A percentile compares a stretch with the other conserved stretches of the same genome.
Evolutionary conservation across 75 land plant species (phyloP).

Genomic region (Gnetum montanum): DNA sequence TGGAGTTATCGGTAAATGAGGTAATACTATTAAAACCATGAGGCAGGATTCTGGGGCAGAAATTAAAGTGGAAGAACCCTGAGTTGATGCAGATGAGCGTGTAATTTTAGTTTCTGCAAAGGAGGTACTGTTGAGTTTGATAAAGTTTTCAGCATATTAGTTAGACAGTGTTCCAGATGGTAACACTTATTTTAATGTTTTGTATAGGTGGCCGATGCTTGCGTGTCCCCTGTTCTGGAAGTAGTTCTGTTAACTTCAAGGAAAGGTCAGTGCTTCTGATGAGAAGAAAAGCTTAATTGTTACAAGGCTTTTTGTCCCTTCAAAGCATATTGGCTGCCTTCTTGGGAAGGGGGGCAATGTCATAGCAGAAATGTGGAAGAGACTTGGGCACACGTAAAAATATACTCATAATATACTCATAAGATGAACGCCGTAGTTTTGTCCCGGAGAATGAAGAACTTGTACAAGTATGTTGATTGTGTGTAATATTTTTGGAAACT

Average conservation of each 20-base stretch:
- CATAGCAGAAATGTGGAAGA: slow-evolving; percentile 82
- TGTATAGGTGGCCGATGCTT: slow-evolving; percentile 38
- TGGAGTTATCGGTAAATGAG: slow-evolving; percentile 88
- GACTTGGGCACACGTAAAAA: slow-evolving; percentile 67
- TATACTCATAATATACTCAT: slow-evolving; percentile 68
- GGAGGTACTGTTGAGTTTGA: slow-evolving; percentile 45
- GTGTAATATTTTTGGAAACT: too few relatives aligned
- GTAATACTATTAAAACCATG: slow-evolving; percentile 58
- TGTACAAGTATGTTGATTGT: slow-evolving; percentile 71
- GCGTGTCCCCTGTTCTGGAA: slow-evolving; percentile 68
- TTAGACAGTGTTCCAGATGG: too few relatives aligned
- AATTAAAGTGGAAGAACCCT: slow-evolving; percentile 72
- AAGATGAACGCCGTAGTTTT: slow-evolving; percentile 55
- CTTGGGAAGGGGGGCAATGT: slow-evolving; percentile 86
- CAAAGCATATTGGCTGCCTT: slow-evolving; percentile 82
- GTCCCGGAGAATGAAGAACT: slow-evolving; percentile 61
- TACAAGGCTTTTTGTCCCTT: slow-evolving; percentile 67
- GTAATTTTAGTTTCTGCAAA: slow-evolving; percentile 51
- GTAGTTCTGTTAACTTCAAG: slow-evolving; percentile 74
- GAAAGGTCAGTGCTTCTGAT: slow-evolving; percentile 48
- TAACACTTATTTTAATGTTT: too few relatives aligned
- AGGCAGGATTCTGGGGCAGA: slow-evolving; percentile 78
- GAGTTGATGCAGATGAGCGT: slow-evolving; percentile 56
- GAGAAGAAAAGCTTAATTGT: slow-evolving; percentile 7
- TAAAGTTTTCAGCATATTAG: too few relatives aligned